Conservation (phyloP, 2,329 filamentous ascomycete genomes). For the Furcasterigmium furcatum region DNA sequence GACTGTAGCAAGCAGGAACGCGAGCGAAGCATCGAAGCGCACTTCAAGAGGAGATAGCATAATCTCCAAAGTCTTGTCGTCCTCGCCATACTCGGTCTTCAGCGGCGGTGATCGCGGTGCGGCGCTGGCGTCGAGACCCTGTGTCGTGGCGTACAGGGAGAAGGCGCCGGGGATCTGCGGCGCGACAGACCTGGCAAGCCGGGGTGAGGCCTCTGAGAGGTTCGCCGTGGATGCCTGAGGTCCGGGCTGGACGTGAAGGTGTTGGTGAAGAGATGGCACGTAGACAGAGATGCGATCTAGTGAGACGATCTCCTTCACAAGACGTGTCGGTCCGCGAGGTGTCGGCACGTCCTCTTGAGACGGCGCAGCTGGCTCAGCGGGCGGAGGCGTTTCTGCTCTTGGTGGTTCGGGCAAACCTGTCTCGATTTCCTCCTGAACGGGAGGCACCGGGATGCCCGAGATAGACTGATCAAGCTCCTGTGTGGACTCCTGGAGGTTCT, state of each 20-base stretch:
- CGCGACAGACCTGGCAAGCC: constrained; percentile 34
- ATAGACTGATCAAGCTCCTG: not conserved
- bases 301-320: constrained; percentile 52
- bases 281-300: constrained; percentile 51
- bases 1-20: constrained; percentile 50
- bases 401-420: not conserved
- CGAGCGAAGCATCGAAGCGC: constrained; percentile 54
- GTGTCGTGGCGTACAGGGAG: constrained; percentile 37
- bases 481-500: too few relatives aligned
- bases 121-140: constrained; percentile 4
- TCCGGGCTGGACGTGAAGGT: constrained; percentile 30
- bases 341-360: constrained; percentile 40
- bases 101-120: not conserved
- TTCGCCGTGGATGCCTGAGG: constrained; percentile 21
- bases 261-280: constrained; percentile 46
- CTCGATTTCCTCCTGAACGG: not conserved
- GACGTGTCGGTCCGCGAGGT: constrained; percentile 48
- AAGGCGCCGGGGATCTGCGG: constrained; percentile 60
- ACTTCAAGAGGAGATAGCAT: constrained; percentile 48
- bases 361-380: constrained; percentile 5
- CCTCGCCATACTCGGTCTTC: constrained; percentile 8
- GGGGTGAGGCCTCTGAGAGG: constrained; percentile 19
- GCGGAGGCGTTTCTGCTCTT: too few relatives aligned
- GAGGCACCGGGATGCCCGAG: not conserved
- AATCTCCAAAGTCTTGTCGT: constrained; percentile 41